These are phyloP conservation scores for Ramaria sp. DNA, from an alignment of 768 basidiomycete species.

Conservation along the genomic window DNA sequence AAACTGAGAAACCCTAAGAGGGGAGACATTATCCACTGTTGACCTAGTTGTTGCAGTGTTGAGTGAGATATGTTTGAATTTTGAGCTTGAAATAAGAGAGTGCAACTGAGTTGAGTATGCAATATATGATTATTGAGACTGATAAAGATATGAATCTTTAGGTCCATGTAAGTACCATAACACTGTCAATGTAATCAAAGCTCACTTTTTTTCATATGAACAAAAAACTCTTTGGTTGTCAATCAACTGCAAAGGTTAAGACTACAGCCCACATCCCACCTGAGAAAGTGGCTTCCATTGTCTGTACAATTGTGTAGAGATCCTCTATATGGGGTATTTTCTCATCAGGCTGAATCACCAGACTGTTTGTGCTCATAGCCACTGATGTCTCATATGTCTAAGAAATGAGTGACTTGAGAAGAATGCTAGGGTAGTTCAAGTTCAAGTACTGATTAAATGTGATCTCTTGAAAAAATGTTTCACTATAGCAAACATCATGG, in stretches of 20 bases:
- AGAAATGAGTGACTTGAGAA: no score
- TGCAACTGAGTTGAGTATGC: background rate
- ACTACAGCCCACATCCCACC: background rate
- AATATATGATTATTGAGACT: background rate
- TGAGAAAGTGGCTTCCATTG: background rate
- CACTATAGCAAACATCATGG: no score
- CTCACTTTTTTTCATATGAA: background rate
- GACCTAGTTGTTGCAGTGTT: background rate
- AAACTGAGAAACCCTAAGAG: background rate
- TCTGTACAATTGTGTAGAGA: background rate
- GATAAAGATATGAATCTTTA: background rate
- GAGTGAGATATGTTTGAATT: background rate
- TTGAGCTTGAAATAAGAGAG: background rate
- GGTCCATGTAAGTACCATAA: background rate
- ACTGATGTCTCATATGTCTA: background rate
- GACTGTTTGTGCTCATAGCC: background rate
- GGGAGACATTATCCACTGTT: background rate
- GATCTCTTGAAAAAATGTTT: no score
- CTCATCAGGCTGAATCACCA: background rate
- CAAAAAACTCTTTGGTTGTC: background rate
- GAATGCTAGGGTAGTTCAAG: no score
- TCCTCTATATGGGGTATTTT: background rate
- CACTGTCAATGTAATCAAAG: background rate
- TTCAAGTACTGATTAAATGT: no score
- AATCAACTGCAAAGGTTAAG: background rate